A percentile compares a stretch with the other conserved stretches of the same genome.
These are phyloP conservation scores for Colletotrichum sp. DNA, from an alignment of 2,329 filamentous ascomycete genomes.

Conservation along the genomic window DNA sequence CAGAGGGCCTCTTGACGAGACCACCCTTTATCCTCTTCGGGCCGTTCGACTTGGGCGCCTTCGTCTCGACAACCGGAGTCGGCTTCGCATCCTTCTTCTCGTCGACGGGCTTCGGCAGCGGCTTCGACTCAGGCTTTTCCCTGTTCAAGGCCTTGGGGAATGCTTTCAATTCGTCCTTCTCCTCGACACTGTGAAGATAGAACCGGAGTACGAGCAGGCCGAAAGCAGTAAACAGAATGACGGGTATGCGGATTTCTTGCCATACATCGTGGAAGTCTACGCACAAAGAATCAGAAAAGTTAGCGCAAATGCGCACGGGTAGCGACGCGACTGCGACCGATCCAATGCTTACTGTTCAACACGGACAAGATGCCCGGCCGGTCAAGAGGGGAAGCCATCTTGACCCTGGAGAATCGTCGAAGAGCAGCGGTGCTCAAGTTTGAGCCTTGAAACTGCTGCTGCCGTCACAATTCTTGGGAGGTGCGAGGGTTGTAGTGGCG, in stretches of 20 bases:
- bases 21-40: conserved; percentile 57
- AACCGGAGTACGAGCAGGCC: conserved; percentile 17
- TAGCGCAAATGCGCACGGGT: not conserved
- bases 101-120: conserved; percentile 5
- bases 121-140: not conserved
- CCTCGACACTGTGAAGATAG: conserved; percentile 16
- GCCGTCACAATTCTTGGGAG: conserved; percentile 1
- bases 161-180: conserved; percentile 15
- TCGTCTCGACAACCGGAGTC: conserved; percentile 29
- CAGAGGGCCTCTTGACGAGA: conserved; percentile 24
- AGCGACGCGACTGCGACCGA: not conserved
- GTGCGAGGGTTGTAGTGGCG: not conserved
- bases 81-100: conserved; percentile 10
- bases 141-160: conserved; percentile 8
- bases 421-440: conserved; percentile 1
- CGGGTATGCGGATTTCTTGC: conserved; percentile 22
- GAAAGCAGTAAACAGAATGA: conserved; percentile 14
- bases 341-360: conserved; percentile 5
- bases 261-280: conserved; percentile 18
- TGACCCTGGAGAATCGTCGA: not conserved
- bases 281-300: not conserved
- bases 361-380: not conserved
- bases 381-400: not conserved
- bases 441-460: not conserved
- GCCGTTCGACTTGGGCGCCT: conserved; percentile 38